phyloP scores from a whole-genome alignment of 805 yeast genomes.

The Cephaloascus albidus region DNA sequence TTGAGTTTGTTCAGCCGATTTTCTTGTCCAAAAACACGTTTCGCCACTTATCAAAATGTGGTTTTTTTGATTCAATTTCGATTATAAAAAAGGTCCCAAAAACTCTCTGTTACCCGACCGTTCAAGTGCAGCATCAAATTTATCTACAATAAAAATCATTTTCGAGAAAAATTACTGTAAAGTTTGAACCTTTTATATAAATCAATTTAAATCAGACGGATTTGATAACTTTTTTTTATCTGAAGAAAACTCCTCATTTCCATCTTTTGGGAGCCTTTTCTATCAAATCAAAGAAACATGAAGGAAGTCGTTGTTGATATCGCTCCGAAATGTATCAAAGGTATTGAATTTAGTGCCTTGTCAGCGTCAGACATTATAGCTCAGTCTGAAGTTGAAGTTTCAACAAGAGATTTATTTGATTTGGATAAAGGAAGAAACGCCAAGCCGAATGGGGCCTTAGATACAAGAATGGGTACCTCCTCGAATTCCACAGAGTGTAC shows the following conservation, averaged over 20 bases:
- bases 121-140: too few relatives aligned
- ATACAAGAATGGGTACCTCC: conserved; percentile 89
- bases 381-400: conserved; percentile 90
- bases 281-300: conserved; percentile 12
- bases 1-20: too few relatives aligned
- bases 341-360: conserved; percentile 88
- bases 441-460: conserved; percentile 79
- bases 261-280: too few relatives aligned
- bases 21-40: too few relatives aligned
- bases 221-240: too few relatives aligned
- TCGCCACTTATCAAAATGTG: too few relatives aligned
- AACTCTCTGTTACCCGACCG: too few relatives aligned
- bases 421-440: conserved; percentile 84
- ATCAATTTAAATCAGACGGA: too few relatives aligned
- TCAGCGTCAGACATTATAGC: conserved; percentile 85
- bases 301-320: conserved; percentile 56
- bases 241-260: too few relatives aligned
- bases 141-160: conserved; percentile 30
- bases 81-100: too few relatives aligned
- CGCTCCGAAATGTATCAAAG: conserved; percentile 85
- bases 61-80: too few relatives aligned
- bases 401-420: conserved; percentile 86
- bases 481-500: conserved; percentile 77
- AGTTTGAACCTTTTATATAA: too few relatives aligned
- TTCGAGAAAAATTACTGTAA: conserved; percentile 1